Evolutionary conservation across 2,329 filamentous ascomycete genomes (phyloP).

Genomic region (Aphanocladium album): DNA sequence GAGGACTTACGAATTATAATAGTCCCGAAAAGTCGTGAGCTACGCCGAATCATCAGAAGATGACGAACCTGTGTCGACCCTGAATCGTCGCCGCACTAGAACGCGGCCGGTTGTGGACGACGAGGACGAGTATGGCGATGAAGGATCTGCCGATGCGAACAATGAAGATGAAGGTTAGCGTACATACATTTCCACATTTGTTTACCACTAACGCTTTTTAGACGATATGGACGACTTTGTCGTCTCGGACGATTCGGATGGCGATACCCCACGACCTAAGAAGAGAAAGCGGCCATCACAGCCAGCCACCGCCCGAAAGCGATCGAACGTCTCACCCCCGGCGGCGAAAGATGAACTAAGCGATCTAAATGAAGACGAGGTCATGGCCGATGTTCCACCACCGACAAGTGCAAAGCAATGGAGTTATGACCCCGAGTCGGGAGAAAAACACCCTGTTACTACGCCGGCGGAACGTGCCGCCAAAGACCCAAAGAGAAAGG

Average conservation of each 20-base stretch:
- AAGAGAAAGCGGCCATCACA: slow-evolving; percentile 70
- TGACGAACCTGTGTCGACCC: slow-evolving; percentile 61
- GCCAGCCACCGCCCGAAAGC: slow-evolving; percentile 53
- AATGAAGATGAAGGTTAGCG: slow-evolving; percentile 58
- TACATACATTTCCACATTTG: too few species aligned
- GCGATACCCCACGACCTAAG: slow-evolving; percentile 49
- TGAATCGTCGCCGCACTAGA: slow-evolving; percentile 36
- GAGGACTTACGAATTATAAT: neutral
- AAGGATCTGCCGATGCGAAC: slow-evolving; percentile 56
- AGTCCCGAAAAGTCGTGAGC: slow-evolving; percentile 58
- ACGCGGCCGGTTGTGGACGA: slow-evolving; percentile 58
- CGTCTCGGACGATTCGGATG: slow-evolving; percentile 80
- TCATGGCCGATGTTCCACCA: slow-evolving; percentile 52
- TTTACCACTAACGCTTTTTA: slow-evolving; percentile 20
- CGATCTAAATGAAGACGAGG: slow-evolving; percentile 48
- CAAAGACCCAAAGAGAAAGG: slow-evolving; percentile 37
- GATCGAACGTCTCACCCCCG: slow-evolving; percentile 48
- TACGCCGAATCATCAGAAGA: slow-evolving; percentile 85
- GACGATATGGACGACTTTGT: slow-evolving; percentile 83
- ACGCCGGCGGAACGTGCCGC: slow-evolving; percentile 26
- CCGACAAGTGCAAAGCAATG: slow-evolving; percentile 77
- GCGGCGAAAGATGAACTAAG: slow-evolving; percentile 31
- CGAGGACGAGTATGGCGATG: slow-evolving; percentile 68
- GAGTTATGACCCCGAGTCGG: slow-evolving; percentile 55
- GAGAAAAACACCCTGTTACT: slow-evolving; percentile 31